Evolutionary conservation across 768 basidiomycete genomes (phyloP).

Genomic region (Leccinum truebloodii): DNA sequence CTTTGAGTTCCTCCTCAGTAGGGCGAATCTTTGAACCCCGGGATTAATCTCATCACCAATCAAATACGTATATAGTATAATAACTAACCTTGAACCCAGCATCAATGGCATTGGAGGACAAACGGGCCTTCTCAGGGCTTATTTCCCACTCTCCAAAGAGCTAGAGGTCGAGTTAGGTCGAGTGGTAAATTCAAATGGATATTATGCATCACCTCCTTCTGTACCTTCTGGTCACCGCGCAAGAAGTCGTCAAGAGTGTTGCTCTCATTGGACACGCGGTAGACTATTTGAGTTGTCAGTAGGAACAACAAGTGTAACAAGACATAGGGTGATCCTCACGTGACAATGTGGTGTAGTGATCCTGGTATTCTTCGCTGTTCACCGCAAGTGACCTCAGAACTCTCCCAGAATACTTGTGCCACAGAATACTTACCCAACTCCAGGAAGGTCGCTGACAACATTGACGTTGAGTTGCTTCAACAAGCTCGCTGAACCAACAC

Average conservation of each 20-base stretch:
- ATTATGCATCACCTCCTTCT: slow-evolving; percentile 45
- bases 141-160: slow-evolving; percentile 65
- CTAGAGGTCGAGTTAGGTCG: slow-evolving; percentile 24
- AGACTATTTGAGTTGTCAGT: slow-evolving; percentile 42
- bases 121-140: slow-evolving; percentile 65
- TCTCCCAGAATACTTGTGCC: background rate
- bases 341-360: slow-evolving; percentile 71
- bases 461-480: slow-evolving; percentile 60
- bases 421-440: slow-evolving; percentile 53
- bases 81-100: slow-evolving; percentile 65
- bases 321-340: slow-evolving; percentile 36
- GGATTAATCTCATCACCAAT: background rate
- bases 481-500: slow-evolving; percentile 57
- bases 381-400: slow-evolving; percentile 6
- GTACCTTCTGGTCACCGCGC: slow-evolving; percentile 60
- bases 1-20: slow-evolving; percentile 66
- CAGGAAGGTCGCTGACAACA: slow-evolving; percentile 68
- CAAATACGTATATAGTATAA: background rate
- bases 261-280: slow-evolving; percentile 65
- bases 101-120: slow-evolving; percentile 72
- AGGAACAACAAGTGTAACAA: background rate
- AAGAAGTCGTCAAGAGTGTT: slow-evolving; percentile 68
- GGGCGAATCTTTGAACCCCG: slow-evolving; percentile 56
- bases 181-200: background rate
- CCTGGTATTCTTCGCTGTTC: slow-evolving; percentile 66